Evolutionary conservation across 2,329 filamentous ascomycete genomes (phyloP).

Genomic region (Fusarium pilosicola): DNA sequence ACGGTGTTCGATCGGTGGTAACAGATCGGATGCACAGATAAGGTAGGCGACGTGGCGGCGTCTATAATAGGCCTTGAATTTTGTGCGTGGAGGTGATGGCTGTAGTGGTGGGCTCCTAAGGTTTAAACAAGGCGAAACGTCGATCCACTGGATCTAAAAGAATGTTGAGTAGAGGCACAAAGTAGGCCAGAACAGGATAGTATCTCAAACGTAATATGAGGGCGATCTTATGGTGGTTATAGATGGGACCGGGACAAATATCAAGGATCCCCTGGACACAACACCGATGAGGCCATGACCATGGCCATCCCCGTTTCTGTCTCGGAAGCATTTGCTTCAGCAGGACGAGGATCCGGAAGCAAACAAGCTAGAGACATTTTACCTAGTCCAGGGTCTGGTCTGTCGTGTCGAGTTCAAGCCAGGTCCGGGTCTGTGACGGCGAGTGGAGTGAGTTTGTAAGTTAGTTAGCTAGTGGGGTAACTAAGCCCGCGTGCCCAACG

Average conservation of each 20-base stretch:
- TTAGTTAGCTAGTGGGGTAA: slow-evolving; percentile 24
- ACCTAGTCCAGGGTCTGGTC: slow-evolving; percentile 31
- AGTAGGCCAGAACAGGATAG: slow-evolving; percentile 4
- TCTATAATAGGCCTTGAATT: slow-evolving; percentile 15
- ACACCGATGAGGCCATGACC: slow-evolving; percentile 28
- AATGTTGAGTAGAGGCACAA: neutral
- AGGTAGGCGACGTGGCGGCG: slow-evolving; percentile 13
- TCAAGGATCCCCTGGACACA: slow-evolving; percentile 26
- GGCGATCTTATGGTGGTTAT: slow-evolving; percentile 29
- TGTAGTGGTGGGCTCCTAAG: slow-evolving; percentile 17
- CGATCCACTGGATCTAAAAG: slow-evolving; percentile 17
- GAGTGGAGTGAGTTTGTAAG: slow-evolving; percentile 30
- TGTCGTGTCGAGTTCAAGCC: slow-evolving; percentile 33
- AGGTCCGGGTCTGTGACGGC: slow-evolving; percentile 38
- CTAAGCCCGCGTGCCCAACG: slow-evolving; percentile 26
- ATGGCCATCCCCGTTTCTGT: slow-evolving; percentile 32
- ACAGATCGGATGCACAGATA: slow-evolving; percentile 3
- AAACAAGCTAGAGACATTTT: slow-evolving; percentile 36
- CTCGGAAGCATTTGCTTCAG: slow-evolving; percentile 36
- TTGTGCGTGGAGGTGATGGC: slow-evolving; percentile 6
- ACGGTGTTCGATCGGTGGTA: neutral
- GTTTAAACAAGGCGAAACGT: slow-evolving; percentile 17
- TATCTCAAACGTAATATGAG: slow-evolving; percentile 8
- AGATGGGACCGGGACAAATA: slow-evolving; percentile 17
- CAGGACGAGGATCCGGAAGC: slow-evolving; percentile 30